phyloP scores from a whole-genome alignment of 1,139 yeast species.

The Sugiyamaella novakii region DNA sequence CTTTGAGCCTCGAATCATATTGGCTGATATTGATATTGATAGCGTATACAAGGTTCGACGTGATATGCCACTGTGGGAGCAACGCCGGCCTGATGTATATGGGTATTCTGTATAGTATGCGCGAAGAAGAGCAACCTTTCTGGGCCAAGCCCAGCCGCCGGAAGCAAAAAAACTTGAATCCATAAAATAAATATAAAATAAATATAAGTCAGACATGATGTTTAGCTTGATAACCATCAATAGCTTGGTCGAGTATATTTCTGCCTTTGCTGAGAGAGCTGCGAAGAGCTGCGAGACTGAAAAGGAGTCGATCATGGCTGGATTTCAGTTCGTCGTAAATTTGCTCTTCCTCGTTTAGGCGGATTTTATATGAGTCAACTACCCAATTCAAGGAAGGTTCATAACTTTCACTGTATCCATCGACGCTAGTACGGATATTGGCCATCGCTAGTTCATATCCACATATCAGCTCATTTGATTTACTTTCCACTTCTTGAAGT shows the following conservation, averaged over 20 bases:
- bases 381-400: conserved; percentile 27
- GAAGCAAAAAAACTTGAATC: not conserved
- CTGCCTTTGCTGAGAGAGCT: conserved; percentile 16
- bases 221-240: conserved; percentile 12
- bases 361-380: conserved; percentile 29
- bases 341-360: conserved; percentile 30
- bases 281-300: conserved; percentile 25
- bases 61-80: conserved; percentile 77
- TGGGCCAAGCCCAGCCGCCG: too few species aligned
- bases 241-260: conserved; percentile 8
- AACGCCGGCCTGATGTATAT: conserved; percentile 64
- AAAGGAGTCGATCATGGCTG: conserved; percentile 27
- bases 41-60: conserved; percentile 52
- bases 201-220: not conserved
- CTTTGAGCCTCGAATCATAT: conserved; percentile 57
- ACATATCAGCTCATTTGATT: conserved; percentile 29
- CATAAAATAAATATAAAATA: not conserved
- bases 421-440: conserved; percentile 27
- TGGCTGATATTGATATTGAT: conserved; percentile 69
- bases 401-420: conserved; percentile 30
- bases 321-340: conserved; percentile 26
- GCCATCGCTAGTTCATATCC: conserved; percentile 32
- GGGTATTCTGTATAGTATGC: conserved; percentile 28
- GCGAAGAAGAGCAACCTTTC: not conserved
- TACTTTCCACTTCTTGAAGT: conserved; percentile 31